phyloP scores from a whole-genome alignment of 257 asterid genomes.

The Capsicum chinense region DNA sequence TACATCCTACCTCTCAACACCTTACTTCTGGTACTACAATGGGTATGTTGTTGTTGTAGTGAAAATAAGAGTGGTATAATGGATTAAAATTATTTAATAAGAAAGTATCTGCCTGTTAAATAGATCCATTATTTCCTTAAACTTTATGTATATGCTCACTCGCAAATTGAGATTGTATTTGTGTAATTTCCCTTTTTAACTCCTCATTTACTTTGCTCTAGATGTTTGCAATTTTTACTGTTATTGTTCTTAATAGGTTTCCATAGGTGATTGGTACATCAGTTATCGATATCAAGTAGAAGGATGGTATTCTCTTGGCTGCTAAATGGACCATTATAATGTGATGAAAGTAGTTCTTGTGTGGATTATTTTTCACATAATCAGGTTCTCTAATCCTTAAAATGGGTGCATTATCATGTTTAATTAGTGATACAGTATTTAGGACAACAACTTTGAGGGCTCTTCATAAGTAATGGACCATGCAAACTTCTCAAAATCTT shows the following conservation, averaged over 20 bases:
- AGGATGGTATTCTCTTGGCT: constrained; percentile 91
- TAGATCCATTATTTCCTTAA: background rate
- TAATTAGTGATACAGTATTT: no score
- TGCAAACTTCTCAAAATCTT: no score
- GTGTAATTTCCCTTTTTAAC: background rate
- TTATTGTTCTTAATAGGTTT: constrained; percentile 46
- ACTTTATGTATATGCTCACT: background rate
- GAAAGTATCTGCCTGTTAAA: background rate
- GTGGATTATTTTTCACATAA: no score
- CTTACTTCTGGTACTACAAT: background rate
- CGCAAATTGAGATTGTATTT: background rate
- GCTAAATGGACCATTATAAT: constrained; percentile 44
- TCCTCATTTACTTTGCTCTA: background rate
- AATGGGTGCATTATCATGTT: no score
- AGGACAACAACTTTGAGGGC: no score
- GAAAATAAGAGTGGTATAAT: background rate
- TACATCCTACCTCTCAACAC: background rate
- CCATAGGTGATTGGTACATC: constrained; percentile 96
- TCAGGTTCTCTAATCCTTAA: no score
- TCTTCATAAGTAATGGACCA: no score
- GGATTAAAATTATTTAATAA: background rate
- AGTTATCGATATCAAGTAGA: constrained; percentile 86
- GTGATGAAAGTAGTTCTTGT: no score
- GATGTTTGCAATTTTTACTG: constrained; percentile 22
- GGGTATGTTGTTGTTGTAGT: background rate